Percentiles rank a stretch among this genome's conserved stretches.
phyloP scores from a whole-genome alignment of 108 stramenopile genomes.

The Skeletonema potamos region DNA sequence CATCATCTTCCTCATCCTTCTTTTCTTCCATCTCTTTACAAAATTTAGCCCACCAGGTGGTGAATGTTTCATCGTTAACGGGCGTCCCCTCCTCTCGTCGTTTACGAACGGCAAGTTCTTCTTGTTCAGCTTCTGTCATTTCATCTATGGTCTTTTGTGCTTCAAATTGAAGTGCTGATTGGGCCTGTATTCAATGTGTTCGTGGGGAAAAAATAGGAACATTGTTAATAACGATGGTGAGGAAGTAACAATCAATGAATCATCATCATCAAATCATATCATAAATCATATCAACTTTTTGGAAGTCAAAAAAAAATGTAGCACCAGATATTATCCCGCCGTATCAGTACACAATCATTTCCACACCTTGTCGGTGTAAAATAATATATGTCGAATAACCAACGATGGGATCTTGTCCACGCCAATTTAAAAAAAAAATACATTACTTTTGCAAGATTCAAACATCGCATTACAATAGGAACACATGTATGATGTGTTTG shows the following conservation, averaged over 20 bases:
- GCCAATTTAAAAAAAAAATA: slow-evolving; percentile 7
- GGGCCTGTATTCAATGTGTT: slow-evolving; percentile 45
- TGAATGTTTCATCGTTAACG: slow-evolving; percentile 69
- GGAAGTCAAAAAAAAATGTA: slow-evolving; percentile 28
- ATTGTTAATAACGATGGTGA: neutral
- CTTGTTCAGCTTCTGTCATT: slow-evolving; percentile 76
- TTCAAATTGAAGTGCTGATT: slow-evolving; percentile 73
- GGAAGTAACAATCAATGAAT: neutral
- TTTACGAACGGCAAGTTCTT: slow-evolving; percentile 82
- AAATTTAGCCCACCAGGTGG: slow-evolving; percentile 68
- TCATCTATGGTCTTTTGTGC: slow-evolving; percentile 75
- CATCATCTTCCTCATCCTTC: slow-evolving; percentile 40
- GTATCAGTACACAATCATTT: slow-evolving; percentile 30
- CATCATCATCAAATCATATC: too few species aligned
- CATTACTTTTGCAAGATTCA: slow-evolving; percentile 20
- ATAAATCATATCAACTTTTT: neutral
- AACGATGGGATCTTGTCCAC: slow-evolving; percentile 74
- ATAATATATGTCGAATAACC: slow-evolving; percentile 41
- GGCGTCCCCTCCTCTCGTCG: slow-evolving; percentile 87
- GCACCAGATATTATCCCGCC: slow-evolving; percentile 78
- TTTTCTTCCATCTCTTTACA: slow-evolving; percentile 68
- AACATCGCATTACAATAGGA: neutral
- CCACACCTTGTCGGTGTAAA: slow-evolving; percentile 76
- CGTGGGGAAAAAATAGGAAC: neutral
- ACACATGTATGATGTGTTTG: neutral